These are phyloP conservation scores for Fusarium goolgardi DNA, from an alignment of 2,329 filamentous ascomycete species.

Conservation along the genomic window DNA sequence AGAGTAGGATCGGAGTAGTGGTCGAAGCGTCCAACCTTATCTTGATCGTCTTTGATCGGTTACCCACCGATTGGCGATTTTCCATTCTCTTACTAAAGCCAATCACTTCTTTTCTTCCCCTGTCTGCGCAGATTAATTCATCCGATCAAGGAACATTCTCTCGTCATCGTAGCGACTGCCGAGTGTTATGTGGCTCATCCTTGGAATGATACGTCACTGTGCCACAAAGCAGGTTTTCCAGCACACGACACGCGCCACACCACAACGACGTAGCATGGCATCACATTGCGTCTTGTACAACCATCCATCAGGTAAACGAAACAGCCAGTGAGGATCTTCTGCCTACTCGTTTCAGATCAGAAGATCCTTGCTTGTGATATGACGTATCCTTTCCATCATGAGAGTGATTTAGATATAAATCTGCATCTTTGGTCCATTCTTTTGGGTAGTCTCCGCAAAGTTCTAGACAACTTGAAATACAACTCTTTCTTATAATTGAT, in stretches of 20 bases:
- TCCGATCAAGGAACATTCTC: background rate
- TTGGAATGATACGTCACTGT: slow-evolving; percentile 39
- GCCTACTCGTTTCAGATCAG: slow-evolving; percentile 21
- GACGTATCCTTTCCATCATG: slow-evolving; percentile 39
- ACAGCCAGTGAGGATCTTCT: slow-evolving; percentile 34
- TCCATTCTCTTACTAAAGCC: background rate
- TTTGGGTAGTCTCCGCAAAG: background rate
- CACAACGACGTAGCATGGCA: slow-evolving; percentile 33
- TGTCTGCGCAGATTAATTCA: background rate
- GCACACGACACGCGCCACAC: slow-evolving; percentile 37
- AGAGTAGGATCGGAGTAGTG: background rate
- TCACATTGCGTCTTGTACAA: slow-evolving; percentile 38
- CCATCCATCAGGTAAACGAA: slow-evolving; percentile 23
- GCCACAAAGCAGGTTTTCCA: slow-evolving; percentile 44
- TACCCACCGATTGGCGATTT: slow-evolving; percentile 1
- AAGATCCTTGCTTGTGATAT: slow-evolving; percentile 28
- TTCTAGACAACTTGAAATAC: slow-evolving; percentile 2
- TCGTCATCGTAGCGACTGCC: background rate
- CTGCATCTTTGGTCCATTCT: background rate
- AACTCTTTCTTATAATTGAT: background rate
- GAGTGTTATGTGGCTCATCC: slow-evolving; percentile 29
- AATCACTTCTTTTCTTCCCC: background rate
- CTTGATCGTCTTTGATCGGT: background rate
- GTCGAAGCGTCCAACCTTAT: slow-evolving; percentile 9
- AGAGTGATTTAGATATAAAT: slow-evolving; percentile 30